Conservation (phyloP, 1,284 basidiomycete genomes). For the Microbotryum scabiosae region DNA sequence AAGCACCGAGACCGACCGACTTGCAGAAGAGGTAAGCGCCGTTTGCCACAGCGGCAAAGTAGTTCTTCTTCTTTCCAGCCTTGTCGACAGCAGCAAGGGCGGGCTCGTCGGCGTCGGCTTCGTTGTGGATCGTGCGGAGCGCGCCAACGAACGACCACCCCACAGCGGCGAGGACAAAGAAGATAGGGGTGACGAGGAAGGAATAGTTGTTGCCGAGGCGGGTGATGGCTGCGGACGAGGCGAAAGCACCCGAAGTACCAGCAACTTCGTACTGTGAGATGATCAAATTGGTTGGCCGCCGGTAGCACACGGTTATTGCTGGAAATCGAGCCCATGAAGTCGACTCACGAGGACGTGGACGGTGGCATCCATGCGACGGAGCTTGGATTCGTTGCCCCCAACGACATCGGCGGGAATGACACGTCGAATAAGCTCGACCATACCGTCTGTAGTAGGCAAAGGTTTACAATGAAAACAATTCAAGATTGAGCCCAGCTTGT, state of each 20-base stretch:
- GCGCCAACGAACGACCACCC: conserved; percentile 35
- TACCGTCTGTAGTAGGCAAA: conserved; percentile 36
- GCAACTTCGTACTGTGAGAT: conserved; percentile 37
- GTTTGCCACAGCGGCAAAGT: conserved; percentile 32
- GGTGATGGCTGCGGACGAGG: conserved; percentile 39
- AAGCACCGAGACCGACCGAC: conserved; percentile 37
- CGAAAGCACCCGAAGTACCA: conserved; percentile 41
- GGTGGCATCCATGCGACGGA: conserved; percentile 41
- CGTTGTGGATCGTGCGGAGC: conserved; percentile 12
- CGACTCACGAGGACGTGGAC: conserved; percentile 35
- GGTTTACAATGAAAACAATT: not conserved
- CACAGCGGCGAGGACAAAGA: conserved; percentile 25
- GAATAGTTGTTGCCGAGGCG: conserved; percentile 41
- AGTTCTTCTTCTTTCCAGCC: conserved; percentile 12
- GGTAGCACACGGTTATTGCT: conserved; percentile 1
- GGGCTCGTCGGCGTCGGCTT: conserved; percentile 4
- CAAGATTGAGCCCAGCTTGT: too few relatives aligned
- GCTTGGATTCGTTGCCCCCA: conserved; percentile 36
- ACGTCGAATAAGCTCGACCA: conserved; percentile 41
- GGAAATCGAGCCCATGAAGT: not conserved
- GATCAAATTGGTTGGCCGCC: too few relatives aligned
- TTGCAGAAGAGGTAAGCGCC: conserved; percentile 34
- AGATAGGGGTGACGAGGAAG: conserved; percentile 33
- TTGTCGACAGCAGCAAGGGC: conserved; percentile 14
- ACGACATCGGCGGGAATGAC: conserved; percentile 36